Evolutionary conservation across 345 rosid species (phyloP).

Genomic region (Rhodamnia rubescens): DNA sequence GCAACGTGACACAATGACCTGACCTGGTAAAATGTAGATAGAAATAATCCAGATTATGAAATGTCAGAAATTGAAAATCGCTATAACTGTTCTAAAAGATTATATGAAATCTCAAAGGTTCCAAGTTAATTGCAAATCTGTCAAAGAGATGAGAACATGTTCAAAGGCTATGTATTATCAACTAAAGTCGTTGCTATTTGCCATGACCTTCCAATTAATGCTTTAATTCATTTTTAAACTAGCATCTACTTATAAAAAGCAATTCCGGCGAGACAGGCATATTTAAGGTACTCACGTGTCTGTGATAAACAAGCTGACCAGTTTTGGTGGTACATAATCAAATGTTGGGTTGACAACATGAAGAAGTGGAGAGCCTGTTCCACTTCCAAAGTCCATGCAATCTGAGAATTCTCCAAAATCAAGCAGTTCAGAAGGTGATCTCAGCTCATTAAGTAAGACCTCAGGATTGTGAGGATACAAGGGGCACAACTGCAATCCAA

Average conservation of each 20-base stretch:
- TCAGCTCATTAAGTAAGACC: conserved; percentile 82
- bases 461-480: conserved; percentile 97
- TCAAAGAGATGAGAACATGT: not conserved
- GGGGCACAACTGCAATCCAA: conserved; percentile 71
- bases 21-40: not conserved
- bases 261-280: not conserved
- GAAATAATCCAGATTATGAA: not conserved
- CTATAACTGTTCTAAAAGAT: not conserved
- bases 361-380: conserved; percentile 64
- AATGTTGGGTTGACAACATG: conserved; percentile 92
- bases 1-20: not conserved
- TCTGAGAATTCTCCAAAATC: conserved; percentile 99
- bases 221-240: not conserved
- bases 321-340: conserved; percentile 93
- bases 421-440: conserved; percentile 90
- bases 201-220: not conserved
- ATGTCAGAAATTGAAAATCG: not conserved
- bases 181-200: not conserved
- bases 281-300: conserved; percentile 66
- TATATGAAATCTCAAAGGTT: not conserved
- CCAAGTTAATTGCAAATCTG: not conserved
- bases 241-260: not conserved
- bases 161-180: not conserved
- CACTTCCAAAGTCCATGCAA: conserved; percentile 73
- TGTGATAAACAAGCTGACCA: conserved; percentile 92